Evolutionary conservation across 2,329 filamentous ascomycete species (phyloP).

Genomic region (Malbranchea zuffiana): DNA sequence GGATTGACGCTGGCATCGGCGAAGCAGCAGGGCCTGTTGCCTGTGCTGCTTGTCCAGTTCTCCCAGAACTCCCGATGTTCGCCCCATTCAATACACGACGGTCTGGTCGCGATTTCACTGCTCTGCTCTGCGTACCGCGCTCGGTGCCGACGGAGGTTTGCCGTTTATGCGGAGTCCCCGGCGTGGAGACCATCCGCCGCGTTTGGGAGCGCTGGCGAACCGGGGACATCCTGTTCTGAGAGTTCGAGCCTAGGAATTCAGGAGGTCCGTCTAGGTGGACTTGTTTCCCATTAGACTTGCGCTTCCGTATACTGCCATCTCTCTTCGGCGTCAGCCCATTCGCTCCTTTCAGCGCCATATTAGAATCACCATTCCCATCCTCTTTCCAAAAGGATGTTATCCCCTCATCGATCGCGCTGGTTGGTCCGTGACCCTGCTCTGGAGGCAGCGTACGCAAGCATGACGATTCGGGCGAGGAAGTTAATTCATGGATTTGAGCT

Average conservation of each 20-base stretch:
- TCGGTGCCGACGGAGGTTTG: slow-evolving; percentile 23
- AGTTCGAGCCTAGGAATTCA: slow-evolving; percentile 17
- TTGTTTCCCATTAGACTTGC: slow-evolving; percentile 17
- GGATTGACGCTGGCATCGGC: slow-evolving; percentile 44
- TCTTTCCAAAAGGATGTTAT: slow-evolving; percentile 2
- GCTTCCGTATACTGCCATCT: slow-evolving; percentile 6
- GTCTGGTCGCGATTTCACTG: slow-evolving; percentile 26
- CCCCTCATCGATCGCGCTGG: slow-evolving; percentile 17
- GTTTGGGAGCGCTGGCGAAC: slow-evolving; percentile 24
- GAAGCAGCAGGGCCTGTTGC: slow-evolving; percentile 24
- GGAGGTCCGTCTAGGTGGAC: slow-evolving; percentile 20
- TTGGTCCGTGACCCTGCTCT: slow-evolving; percentile 17
- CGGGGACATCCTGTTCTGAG: slow-evolving; percentile 14
- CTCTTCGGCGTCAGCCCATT: slow-evolving; percentile 1
- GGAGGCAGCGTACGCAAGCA: slow-evolving; percentile 35
- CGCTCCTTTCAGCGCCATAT: slow-evolving; percentile 8
- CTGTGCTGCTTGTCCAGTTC: slow-evolving; percentile 1
- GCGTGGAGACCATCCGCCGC: slow-evolving; percentile 30
- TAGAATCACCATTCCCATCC: slow-evolving; percentile 5
- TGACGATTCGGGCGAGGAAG: slow-evolving; percentile 44
- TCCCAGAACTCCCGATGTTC: slow-evolving; percentile 21
- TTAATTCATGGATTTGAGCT: slow-evolving; percentile 45
- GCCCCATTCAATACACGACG: slow-evolving; percentile 21
- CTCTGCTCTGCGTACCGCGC: slow-evolving; percentile 23
- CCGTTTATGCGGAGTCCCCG: slow-evolving; percentile 24